A percentile compares a stretch with the other conserved stretches of the same genome.
Conservation (phyloP, 441 rosid species). For the Brassica balearica region DNA sequence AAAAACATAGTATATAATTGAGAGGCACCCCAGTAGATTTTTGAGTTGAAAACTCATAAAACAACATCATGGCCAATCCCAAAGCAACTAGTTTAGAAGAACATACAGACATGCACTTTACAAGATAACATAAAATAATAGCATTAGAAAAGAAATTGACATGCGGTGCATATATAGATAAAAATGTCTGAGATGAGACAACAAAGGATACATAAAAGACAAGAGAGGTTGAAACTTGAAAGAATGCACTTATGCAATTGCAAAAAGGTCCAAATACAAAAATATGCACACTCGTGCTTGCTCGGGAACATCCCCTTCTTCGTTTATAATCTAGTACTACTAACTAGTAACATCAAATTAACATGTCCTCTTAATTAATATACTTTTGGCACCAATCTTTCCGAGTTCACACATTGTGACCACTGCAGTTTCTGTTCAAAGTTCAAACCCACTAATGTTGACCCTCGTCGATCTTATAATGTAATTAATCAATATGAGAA, state of each 20-base stretch:
- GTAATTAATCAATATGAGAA: constrained; percentile 9
- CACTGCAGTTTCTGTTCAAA: constrained; percentile 22
- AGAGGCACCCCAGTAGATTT: not conserved
- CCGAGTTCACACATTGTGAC: constrained; percentile 34
- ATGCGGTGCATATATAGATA: constrained; percentile 32
- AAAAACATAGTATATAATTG: not conserved
- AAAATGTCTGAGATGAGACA: constrained; percentile 35
- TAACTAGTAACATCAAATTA: constrained; percentile 9
- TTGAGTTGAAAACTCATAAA: constrained; percentile 4
- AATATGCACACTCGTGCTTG: constrained; percentile 34
- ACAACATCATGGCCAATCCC: constrained; percentile 22
- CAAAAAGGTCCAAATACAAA: constrained; percentile 20
- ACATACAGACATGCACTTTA: constrained; percentile 28
- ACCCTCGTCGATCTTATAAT: constrained; percentile 31
- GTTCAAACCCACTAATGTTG: constrained; percentile 37
- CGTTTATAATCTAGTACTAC: constrained; percentile 16
- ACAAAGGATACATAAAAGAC: constrained; percentile 33
- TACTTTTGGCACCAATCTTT: constrained; percentile 8
- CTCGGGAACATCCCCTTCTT: constrained; percentile 39
- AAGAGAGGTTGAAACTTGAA: constrained; percentile 20
- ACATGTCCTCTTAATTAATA: constrained; percentile 9
- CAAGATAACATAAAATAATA: not conserved
- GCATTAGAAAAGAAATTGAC: constrained; percentile 3
- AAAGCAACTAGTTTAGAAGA: constrained; percentile 26
- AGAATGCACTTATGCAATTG: constrained; percentile 14